These are phyloP conservation scores for Chlamydomonas incerta DNA, from an alignment of 139 green algal genomes.

Conservation along the genomic window DNA sequence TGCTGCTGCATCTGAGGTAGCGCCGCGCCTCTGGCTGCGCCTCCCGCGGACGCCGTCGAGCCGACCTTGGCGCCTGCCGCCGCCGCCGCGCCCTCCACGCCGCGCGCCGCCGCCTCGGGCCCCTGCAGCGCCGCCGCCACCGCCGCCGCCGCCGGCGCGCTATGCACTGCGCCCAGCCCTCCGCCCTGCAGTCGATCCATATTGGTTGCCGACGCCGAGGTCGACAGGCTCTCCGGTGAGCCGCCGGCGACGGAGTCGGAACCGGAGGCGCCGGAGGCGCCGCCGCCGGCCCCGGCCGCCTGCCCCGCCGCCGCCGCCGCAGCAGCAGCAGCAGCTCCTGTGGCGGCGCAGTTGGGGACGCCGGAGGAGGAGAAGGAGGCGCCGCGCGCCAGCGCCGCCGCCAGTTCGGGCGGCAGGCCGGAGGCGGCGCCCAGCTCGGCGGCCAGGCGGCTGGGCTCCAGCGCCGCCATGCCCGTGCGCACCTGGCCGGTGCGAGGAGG, in stretches of 20 bases:
- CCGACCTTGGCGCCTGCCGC: too few species aligned
- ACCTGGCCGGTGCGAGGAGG: too few species aligned
- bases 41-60: too few species aligned
- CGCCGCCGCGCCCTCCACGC: too few species aligned
- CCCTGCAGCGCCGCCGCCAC: too few species aligned
- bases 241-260: neutral
- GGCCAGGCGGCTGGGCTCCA: constrained; percentile 31
- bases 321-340: neutral
- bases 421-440: constrained; percentile 25
- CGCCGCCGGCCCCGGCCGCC: neutral
- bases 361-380: constrained; percentile 11
- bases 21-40: too few species aligned
- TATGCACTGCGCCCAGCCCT: too few species aligned
- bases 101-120: too few species aligned
- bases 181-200: too few species aligned
- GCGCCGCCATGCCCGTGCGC: constrained; percentile 1
- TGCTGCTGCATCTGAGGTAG: too few species aligned
- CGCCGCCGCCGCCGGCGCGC: too few species aligned
- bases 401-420: constrained; percentile 1
- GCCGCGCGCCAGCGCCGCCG: constrained; percentile 20
- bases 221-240: neutral
- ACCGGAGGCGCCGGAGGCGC: too few species aligned
- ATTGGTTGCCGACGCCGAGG: neutral
- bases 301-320: neutral
- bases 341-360: neutral